Evolutionary conservation across 129 eudicot species (phyloP), one percentile per base, ranked within the genome.

Genomic region (Arctium lappa): DNA sequence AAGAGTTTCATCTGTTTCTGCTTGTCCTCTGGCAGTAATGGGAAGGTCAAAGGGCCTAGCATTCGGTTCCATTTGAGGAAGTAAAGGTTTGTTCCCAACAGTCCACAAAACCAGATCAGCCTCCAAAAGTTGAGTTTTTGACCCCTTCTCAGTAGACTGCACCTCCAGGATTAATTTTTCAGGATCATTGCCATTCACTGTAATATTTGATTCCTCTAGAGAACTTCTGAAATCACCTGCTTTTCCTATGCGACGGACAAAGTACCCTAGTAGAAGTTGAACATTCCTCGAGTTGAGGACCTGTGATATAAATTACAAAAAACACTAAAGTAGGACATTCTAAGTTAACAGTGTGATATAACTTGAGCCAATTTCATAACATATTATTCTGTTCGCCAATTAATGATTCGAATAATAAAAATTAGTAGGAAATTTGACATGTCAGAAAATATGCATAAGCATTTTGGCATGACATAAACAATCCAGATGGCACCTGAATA

Each of bases 91-190:
- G 72, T 91, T 88, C 36, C 99, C 99, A 74, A 93, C 95, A 40
- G 99, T 93, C 99, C 98, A 96, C 69, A 96, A 85, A 82, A 93
- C 98, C 78, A 96, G 84, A 88, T 96, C 98, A 77, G 97, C 99
- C 82, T 90, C 91, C 76, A 96, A 32, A 72, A 72, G 80, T 85
- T 89, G 94, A 81, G 87, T 82, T 72, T 89, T 87, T 37, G 88
- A 77, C 60, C 99, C 94, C 77, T 89, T 93, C 86, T 90, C 98
- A 79, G 92, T 87, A 56, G 97, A 92, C 81, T 93, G 94, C 81
- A 96, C 76, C 78, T 96, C 97, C 81, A 96, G 74, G 68, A 84
- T 6, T 40, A 93, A 37, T 69, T 86, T 83, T 78, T 88, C 91
- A 82, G 89, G 75, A 85, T 82, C 80, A 65, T 73, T 80, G 27